Evolutionary conservation across 2,329 filamentous ascomycete species (phyloP).

Genomic region (Penicillium olsonii): DNA sequence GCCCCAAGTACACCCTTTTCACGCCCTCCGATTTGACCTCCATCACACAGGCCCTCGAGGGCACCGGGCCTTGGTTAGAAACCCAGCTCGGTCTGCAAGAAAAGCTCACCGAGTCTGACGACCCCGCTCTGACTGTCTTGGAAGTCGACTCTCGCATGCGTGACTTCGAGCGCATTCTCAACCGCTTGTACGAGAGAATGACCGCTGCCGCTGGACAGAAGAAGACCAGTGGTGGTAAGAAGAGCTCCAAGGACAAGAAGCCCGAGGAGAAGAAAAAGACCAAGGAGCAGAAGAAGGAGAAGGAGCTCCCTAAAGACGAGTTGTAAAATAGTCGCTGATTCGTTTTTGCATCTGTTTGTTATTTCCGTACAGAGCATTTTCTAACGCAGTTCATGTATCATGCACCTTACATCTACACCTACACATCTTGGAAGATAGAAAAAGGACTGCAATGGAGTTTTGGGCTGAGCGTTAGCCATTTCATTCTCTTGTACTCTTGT

Average conservation of each 20-base stretch:
- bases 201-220: slow-evolving; percentile 44
- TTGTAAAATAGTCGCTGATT: slow-evolving; percentile 23
- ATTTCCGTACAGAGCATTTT: slow-evolving; percentile 19
- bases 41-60: slow-evolving; percentile 63
- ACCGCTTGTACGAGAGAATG: slow-evolving; percentile 44
- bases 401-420: slow-evolving; percentile 7
- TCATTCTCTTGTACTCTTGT: background rate
- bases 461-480: slow-evolving; percentile 9
- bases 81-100: slow-evolving; percentile 71
- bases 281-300: slow-evolving; percentile 25
- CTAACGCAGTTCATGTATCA: slow-evolving; percentile 20
- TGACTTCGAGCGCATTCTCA: slow-evolving; percentile 61
- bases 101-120: slow-evolving; percentile 67
- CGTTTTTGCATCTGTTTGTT: slow-evolving; percentile 13
- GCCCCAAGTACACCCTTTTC: slow-evolving; percentile 68
- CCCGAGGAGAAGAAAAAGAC: slow-evolving; percentile 31
- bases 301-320: slow-evolving; percentile 36
- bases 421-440: slow-evolving; percentile 19
- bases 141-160: slow-evolving; percentile 70
- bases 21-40: slow-evolving; percentile 69
- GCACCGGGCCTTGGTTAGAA: slow-evolving; percentile 72
- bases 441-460: slow-evolving; percentile 23
- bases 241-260: slow-evolving; percentile 30
- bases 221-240: slow-evolving; percentile 27
- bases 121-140: slow-evolving; percentile 72